These are phyloP conservation scores for Carnegiea gigantea DNA, from an alignment of 179 eudicot species.

Conservation along the genomic window DNA sequence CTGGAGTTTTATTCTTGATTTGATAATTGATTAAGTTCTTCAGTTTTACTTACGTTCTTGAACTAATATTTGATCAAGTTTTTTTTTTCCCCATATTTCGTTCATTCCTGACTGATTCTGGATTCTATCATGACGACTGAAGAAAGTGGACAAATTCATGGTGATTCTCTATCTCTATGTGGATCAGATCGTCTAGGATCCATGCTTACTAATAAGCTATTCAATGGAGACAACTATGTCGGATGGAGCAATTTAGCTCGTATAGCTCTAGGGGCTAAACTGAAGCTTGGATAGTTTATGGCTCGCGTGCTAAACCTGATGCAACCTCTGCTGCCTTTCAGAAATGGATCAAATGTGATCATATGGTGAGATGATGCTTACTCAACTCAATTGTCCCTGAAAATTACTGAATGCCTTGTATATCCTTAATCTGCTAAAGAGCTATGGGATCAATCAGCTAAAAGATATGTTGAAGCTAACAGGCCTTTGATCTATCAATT, in stretches of 20 bases:
- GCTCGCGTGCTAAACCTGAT: not conserved
- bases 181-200: too few relatives aligned
- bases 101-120: too few relatives aligned
- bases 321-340: not conserved
- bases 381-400: not conserved
- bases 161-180: too few relatives aligned
- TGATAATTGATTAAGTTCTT: too few relatives aligned
- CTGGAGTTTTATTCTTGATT: too few relatives aligned
- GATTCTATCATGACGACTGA: too few relatives aligned
- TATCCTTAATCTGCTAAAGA: not conserved
- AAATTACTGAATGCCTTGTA: not conserved
- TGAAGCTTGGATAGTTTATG: not conserved
- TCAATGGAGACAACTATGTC: too few relatives aligned
- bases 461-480: constrained; percentile 7
- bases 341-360: not conserved
- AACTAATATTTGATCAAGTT: too few relatives aligned
- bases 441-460: not conserved
- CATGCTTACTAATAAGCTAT: too few relatives aligned
- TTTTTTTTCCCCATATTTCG: too few relatives aligned
- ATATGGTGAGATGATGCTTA: not conserved
- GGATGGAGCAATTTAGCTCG: not conserved
- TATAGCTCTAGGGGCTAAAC: not conserved
- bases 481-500: not conserved
- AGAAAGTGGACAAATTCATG: too few relatives aligned
- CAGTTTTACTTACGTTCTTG: too few relatives aligned